phyloP scores from a whole-genome alignment of 495 filamentous ascomycete species.

The Trichocladium uniseriatum region DNA sequence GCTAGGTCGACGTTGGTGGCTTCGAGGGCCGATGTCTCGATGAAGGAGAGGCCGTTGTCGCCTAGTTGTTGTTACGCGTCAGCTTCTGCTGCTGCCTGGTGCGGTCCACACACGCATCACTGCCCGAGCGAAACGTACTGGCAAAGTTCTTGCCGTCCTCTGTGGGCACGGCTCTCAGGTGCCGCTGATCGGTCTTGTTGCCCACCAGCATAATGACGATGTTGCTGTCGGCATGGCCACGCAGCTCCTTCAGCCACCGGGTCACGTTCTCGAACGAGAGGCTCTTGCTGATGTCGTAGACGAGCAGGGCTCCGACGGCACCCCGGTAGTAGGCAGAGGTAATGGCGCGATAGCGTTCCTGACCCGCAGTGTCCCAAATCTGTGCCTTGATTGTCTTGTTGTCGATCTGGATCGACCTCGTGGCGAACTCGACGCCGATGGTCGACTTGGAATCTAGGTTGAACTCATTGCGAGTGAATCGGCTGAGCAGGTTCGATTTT shows the following conservation, averaged over 20 bases:
- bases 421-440: constrained; percentile 99
- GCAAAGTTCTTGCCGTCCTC: constrained; percentile 98
- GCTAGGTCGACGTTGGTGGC: constrained; percentile 99
- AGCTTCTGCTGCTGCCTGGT: constrained; percentile 5
- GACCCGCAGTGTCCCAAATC: constrained; percentile 99
- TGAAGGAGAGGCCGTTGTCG: constrained; percentile 94
- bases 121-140: constrained; percentile 48
- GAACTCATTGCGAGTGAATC: constrained; percentile 99
- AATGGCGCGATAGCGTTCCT: constrained; percentile 98
- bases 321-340: constrained; percentile 98
- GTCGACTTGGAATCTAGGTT: constrained; percentile 99
- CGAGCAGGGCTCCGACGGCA: constrained; percentile 91
- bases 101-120: not conserved
- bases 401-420: constrained; percentile 97
- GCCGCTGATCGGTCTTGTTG: constrained; percentile 99
- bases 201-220: constrained; percentile 99
- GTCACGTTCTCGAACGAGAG: constrained; percentile 99
- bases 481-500: constrained; percentile 98
- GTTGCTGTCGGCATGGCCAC: constrained; percentile 96
- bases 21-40: constrained; percentile 97
- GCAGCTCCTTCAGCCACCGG: constrained; percentile 96
- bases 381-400: constrained; percentile 99
- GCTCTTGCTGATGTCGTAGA: constrained; percentile 99
- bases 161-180: constrained; percentile 93
- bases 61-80: constrained; percentile 44